Conservation (phyloP, 352 stramenopile species). For the Elongisporangium undulatum region DNA sequence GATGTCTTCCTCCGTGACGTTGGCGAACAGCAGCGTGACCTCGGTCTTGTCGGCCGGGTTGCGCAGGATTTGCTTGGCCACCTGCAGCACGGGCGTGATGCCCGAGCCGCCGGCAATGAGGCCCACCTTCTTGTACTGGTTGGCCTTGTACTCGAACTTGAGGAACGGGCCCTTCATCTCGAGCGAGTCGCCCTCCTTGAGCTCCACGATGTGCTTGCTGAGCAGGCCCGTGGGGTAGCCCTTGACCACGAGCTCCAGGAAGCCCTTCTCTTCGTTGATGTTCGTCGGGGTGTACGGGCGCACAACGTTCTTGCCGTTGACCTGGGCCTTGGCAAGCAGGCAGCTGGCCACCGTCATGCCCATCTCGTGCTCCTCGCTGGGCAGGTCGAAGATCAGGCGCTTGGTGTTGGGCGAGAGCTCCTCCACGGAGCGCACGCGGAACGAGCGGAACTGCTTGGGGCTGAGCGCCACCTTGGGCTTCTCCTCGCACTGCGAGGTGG, state of each 20-base stretch:
- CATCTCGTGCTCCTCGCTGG: conserved; percentile 53
- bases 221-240: conserved; percentile 80
- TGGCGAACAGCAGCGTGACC: conserved; percentile 83
- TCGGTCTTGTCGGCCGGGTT: conserved; percentile 83
- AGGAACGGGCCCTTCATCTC: conserved; percentile 89
- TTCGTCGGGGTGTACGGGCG: conserved; percentile 89
- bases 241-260: conserved; percentile 89
- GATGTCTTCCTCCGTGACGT: conserved; percentile 86
- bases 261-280: conserved; percentile 78
- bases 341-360: conserved; percentile 52
- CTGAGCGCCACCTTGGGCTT: conserved; percentile 46
- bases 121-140: conserved; percentile 88
- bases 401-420: conserved; percentile 75
- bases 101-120: conserved; percentile 89
- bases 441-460: conserved; percentile 61
- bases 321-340: conserved; percentile 59
- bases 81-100: conserved; percentile 89
- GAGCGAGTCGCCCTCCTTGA: conserved; percentile 82
- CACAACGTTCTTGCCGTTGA: conserved; percentile 73
- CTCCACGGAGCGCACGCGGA: conserved; percentile 72
- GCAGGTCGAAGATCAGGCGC: conserved; percentile 67
- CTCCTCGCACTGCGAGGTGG: conserved; percentile 18
- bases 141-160: conserved; percentile 86
- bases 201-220: conserved; percentile 81
- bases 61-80: conserved; percentile 79